Conservation (phyloP, 345 rosid genomes). For the Dipteronia sinensis region DNA sequence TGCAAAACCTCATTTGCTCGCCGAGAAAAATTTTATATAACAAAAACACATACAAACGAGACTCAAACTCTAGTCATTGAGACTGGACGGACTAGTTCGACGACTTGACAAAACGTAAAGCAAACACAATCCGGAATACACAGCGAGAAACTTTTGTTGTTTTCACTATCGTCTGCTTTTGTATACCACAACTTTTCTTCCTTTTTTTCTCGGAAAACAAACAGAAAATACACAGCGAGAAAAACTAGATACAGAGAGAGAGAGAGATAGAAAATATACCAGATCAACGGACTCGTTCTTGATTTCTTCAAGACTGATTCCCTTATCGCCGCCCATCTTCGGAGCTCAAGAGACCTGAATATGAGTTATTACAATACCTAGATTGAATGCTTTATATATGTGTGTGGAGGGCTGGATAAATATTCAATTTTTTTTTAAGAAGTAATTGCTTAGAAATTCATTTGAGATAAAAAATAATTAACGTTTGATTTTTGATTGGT, state of each 20-base stretch:
- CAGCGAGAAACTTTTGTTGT: no score
- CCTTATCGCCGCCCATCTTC: constrained; percentile 39
- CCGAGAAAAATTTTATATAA: not conserved
- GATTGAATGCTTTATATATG: not conserved
- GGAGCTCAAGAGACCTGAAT: not conserved
- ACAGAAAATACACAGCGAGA: not conserved
- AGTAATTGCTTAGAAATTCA: no score
- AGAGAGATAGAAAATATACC: constrained; percentile 32
- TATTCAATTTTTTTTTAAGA: no score
- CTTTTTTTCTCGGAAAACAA: constrained; percentile 12
- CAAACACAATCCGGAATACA: no score
- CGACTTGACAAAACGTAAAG: no score
- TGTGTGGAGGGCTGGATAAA: no score
- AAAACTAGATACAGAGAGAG: not conserved
- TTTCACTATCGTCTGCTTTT: not conserved
- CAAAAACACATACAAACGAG: not conserved
- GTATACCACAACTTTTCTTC: not conserved
- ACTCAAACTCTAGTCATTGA: no score
- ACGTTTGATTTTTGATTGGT: no score
- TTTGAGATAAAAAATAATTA: no score
- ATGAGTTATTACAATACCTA: constrained; percentile 3
- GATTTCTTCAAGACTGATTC: constrained; percentile 59
- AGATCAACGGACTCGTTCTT: constrained; percentile 80
- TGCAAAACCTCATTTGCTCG: not conserved
- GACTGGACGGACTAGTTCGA: no score